Base-by-base conservation (phyloP, 2,329 filamentous ascomycete genomes). In the Penicillium frequentans region DNA sequence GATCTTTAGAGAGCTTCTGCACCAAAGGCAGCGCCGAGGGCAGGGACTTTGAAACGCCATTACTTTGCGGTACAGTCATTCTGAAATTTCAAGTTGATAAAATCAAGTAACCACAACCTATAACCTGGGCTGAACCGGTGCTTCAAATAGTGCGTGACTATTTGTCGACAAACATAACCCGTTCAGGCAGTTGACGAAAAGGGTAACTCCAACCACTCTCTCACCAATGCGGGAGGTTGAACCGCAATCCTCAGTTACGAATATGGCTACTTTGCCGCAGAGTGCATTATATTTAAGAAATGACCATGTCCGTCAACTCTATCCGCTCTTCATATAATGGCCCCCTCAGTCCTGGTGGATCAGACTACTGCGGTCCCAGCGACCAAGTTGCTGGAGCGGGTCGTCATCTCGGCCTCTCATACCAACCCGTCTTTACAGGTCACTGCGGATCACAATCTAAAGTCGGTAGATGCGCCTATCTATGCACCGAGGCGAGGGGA, bases 361-460 rank as follows among this genome's bases (percentile, higher is more conserved):
- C 54, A 59, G 16, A 23, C 8, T 19, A 16, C 10, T 35, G n/a
- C 54, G 39, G 48, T 51, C 43, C 23, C 39, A 14, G 52, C 54
- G 33, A 46, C 45, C 26, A 62, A 60, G 49, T 49, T 52, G 35
- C 37, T 39, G 26, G 49, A 58, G 11, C 52, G 51, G 14, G 19
- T 42, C 23, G 53, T 56, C 3, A 59, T 64, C 47, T 55, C 46
- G 19, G 47, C 60, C 29, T 62, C 63, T 13, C 54, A 58, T n/a
- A 59, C 66, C n/a, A 86, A 86, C 63, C 83, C 83, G 5, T 84
- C 82, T 2, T 73, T 86, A 13, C 79, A 84, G 58, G 82, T 86
- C 16, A 87, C 85, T 0, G 82, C 81, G 46, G 84, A 87, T 64
- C 85, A 87, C 65, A 75, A 77, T 5, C 67, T 88, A 54, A 86